phyloP scores from a whole-genome alignment of 371 early-diverging fungal species.

The Rhizopus sp. region DNA sequence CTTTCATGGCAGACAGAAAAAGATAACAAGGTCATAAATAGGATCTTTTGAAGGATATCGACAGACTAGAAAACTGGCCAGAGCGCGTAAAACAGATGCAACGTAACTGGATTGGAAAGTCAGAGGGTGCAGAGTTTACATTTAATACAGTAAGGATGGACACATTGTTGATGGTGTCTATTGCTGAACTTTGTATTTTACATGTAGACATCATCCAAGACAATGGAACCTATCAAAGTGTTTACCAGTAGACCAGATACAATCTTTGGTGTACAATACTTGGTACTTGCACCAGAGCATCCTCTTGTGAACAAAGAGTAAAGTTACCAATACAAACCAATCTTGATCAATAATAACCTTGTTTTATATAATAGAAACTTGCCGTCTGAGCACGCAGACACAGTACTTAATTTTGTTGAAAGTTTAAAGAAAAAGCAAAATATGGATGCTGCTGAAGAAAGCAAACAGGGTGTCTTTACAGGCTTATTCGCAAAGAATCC shows the following conservation, averaged over 20 bases:
- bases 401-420: slow-evolving; percentile 57
- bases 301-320: slow-evolving; percentile 40
- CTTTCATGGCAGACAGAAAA: background rate
- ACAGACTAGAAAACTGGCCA: slow-evolving; percentile 82
- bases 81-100: slow-evolving; percentile 89
- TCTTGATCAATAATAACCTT: background rate
- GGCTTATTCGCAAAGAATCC: slow-evolving; percentile 74
- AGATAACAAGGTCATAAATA: slow-evolving; percentile 16
- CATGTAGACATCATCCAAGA: slow-evolving; percentile 4
- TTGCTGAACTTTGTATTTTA: background rate
- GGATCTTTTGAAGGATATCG: slow-evolving; percentile 79
- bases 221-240: slow-evolving; percentile 52
- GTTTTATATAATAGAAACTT: slow-evolving; percentile 26
- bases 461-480: slow-evolving; percentile 59
- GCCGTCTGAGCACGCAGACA: slow-evolving; percentile 49
- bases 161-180: background rate
- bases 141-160: slow-evolving; percentile 48
- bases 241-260: slow-evolving; percentile 86
- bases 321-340: background rate
- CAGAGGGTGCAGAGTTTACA: slow-evolving; percentile 80
- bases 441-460: slow-evolving; percentile 50
- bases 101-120: slow-evolving; percentile 92
- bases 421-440: slow-evolving; percentile 48
- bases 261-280: slow-evolving; percentile 72
- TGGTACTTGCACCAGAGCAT: slow-evolving; percentile 83